Evolutionary conservation across 371 early-diverging fungal species (phyloP).

Genomic region (Parasitella parasitica): DNA sequence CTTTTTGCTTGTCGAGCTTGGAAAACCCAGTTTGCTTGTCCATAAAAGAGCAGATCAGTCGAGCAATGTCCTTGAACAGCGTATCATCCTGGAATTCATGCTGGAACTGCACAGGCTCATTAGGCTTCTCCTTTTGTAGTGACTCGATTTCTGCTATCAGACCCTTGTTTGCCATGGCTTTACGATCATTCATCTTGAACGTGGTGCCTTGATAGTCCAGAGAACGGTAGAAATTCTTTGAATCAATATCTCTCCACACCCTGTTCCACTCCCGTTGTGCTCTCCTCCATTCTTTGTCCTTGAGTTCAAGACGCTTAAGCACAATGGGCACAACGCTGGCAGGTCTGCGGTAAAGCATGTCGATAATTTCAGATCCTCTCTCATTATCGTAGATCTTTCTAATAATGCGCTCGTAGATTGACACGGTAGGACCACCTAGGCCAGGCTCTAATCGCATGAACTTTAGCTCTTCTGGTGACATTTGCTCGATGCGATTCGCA

Average conservation of each 20-base stretch:
- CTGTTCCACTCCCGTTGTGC: slow-evolving; percentile 88
- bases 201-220: slow-evolving; percentile 93
- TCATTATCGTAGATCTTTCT: slow-evolving; percentile 90
- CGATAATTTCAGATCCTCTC: slow-evolving; percentile 88
- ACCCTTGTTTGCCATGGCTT: slow-evolving; percentile 70
- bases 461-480: slow-evolving; percentile 79
- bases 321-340: slow-evolving; percentile 93
- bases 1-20: slow-evolving; percentile 62
- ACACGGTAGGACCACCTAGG: slow-evolving; percentile 83
- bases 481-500: slow-evolving; percentile 61
- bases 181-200: slow-evolving; percentile 88
- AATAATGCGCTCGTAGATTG: slow-evolving; percentile 86
- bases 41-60: slow-evolving; percentile 53
- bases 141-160: slow-evolving; percentile 83
- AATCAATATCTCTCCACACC: slow-evolving; percentile 94
- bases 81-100: slow-evolving; percentile 59
- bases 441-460: slow-evolving; percentile 71
- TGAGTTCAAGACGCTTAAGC: slow-evolving; percentile 91
- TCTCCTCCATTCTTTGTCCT: slow-evolving; percentile 94
- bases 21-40: slow-evolving; percentile 56
- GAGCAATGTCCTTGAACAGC: slow-evolving; percentile 65
- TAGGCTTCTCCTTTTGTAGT: not conserved
- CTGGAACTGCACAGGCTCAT: slow-evolving; percentile 59
- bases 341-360: slow-evolving; percentile 92
- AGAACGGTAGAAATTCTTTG: slow-evolving; percentile 95